A percentile compares a stretch with the other conserved stretches of the same genome.
Conservation (phyloP, 306 rosid genomes). For the Begonia masoniana region DNA sequence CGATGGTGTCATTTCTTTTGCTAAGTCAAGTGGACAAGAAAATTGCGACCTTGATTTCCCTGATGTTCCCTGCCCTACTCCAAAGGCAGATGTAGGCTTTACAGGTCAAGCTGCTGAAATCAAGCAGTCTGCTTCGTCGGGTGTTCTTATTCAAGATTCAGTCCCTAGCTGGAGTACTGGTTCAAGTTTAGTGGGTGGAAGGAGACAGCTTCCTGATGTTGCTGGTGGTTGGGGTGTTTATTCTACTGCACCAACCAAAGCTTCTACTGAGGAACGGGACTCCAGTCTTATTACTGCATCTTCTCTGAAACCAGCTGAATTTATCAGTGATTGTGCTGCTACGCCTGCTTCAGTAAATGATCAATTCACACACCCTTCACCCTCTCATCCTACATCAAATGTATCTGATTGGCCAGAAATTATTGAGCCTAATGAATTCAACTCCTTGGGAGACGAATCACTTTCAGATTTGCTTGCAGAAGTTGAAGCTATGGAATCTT, state of each 20-base stretch:
- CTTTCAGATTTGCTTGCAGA: slow-evolving; percentile 97
- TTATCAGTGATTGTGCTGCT: slow-evolving; percentile 20
- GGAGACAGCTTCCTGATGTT: slow-evolving; percentile 22
- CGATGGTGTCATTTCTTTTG: slow-evolving; percentile 20
- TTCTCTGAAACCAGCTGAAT: slow-evolving; percentile 29
- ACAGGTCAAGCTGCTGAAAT: slow-evolving; percentile 17
- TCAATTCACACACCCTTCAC: slow-evolving; percentile 30
- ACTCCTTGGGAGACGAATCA: slow-evolving; percentile 56
- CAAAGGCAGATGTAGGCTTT: slow-evolving; percentile 7
- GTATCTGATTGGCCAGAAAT: slow-evolving; percentile 65
- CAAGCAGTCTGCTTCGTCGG: slow-evolving; percentile 23
- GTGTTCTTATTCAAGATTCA: slow-evolving; percentile 29
- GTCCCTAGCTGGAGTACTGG: slow-evolving; percentile 50
- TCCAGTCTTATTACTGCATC: slow-evolving; percentile 40
- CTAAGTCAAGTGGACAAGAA: slow-evolving; percentile 25
- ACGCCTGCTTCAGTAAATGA: slow-evolving; percentile 30
- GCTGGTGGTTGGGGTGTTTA: slow-evolving; percentile 32
- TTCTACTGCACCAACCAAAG: slow-evolving; percentile 30
- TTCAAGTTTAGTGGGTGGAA: slow-evolving; percentile 35
- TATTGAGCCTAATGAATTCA: slow-evolving; percentile 54
- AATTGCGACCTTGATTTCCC: slow-evolving; percentile 9
- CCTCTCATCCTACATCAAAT: slow-evolving; percentile 43
- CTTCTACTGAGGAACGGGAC: slow-evolving; percentile 45
- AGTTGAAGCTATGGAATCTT: slow-evolving; percentile 95
- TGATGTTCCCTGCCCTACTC: slow-evolving; percentile 18